Conservation (phyloP, 306 rosid species). For the Gastrolobium villosum region DNA sequence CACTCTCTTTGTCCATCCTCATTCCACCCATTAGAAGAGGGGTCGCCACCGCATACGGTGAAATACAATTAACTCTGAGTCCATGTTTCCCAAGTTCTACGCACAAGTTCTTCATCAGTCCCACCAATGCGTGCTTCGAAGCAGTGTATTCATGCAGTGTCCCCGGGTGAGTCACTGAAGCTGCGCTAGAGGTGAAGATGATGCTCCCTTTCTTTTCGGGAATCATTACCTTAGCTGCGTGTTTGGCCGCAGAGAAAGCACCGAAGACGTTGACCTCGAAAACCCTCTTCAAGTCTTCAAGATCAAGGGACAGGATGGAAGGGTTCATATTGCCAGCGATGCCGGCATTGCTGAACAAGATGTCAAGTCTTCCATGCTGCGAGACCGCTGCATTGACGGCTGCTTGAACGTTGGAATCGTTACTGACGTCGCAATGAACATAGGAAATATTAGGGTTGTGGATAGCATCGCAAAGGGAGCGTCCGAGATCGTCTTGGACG, state of each 20-base stretch:
- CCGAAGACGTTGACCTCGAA: conserved; percentile 66
- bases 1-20: conserved; percentile 40
- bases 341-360: conserved; percentile 70
- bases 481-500: conserved; percentile 66
- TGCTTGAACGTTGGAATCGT: conserved; percentile 50
- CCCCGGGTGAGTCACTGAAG: conserved; percentile 43
- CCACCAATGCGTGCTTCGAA: conserved; percentile 73
- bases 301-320: conserved; percentile 41
- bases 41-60: conserved; percentile 63
- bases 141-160: conserved; percentile 54
- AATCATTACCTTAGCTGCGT: conserved; percentile 66
- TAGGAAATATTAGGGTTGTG: conserved; percentile 31
- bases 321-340: conserved; percentile 33
- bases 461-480: conserved; percentile 49
- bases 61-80: conserved; percentile 70
- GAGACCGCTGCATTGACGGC: conserved; percentile 50
- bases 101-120: conserved; percentile 62
- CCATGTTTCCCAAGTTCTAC: conserved; percentile 70
- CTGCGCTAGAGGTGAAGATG: conserved; percentile 60
- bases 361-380: conserved; percentile 59
- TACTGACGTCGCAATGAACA: neutral
- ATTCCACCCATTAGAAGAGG: conserved; percentile 48
- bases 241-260: conserved; percentile 61
- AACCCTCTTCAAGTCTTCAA: conserved; percentile 51
- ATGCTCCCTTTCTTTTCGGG: conserved; percentile 59